phyloP scores from a whole-genome alignment of 441 rosid species.

The Aleurites moluccanus region DNA sequence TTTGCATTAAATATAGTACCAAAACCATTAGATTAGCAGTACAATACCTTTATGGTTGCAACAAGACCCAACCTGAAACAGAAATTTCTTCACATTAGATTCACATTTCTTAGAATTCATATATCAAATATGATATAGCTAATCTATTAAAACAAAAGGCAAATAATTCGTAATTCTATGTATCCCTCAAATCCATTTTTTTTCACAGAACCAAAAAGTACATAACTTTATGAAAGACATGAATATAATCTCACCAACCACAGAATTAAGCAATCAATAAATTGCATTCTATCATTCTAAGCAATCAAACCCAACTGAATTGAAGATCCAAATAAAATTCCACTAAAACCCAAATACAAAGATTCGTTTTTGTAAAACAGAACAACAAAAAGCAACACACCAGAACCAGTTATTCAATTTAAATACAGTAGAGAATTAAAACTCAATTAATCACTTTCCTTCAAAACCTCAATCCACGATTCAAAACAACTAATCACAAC shows the following conservation, averaged over 20 bases:
- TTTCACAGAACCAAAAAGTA: neutral
- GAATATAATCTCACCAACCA: neutral
- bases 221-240: neutral
- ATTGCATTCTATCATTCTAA: neutral
- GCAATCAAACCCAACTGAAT: neutral
- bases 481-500: neutral
- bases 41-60: conserved; percentile 79
- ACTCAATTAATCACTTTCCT: too few relatives aligned
- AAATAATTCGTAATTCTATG: neutral
- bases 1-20: neutral
- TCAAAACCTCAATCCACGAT: neutral
- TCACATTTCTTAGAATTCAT: too few relatives aligned
- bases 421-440: too few relatives aligned
- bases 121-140: neutral
- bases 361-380: neutral
- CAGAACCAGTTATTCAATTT: too few relatives aligned
- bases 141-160: neutral
- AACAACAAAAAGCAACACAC: neutral
- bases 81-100: conserved; percentile 27
- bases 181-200: neutral
- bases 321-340: neutral
- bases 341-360: neutral
- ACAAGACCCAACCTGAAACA: conserved; percentile 86
- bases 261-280: neutral
- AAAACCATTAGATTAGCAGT: neutral